Evolutionary conservation across 768 basidiomycete genomes (phyloP).

Genomic region (Kwoniella mangroviensis): DNA sequence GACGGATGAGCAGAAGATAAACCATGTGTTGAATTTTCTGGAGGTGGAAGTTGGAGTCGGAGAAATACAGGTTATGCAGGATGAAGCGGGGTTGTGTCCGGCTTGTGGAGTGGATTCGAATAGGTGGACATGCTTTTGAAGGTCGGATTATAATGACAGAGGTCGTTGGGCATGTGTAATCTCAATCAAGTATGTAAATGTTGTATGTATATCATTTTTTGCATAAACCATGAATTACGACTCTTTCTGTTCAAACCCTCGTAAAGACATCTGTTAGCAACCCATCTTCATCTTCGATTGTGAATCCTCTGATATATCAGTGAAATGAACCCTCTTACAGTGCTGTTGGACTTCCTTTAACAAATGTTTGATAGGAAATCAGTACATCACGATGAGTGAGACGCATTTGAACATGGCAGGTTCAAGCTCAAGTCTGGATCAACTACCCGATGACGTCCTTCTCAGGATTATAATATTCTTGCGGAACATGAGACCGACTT

Average conservation of each 20-base stretch:
- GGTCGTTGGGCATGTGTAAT: no score
- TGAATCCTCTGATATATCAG: not conserved
- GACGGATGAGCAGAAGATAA: not conserved
- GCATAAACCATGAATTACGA: no score
- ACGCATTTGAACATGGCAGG: not conserved
- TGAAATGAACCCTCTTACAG: not conserved
- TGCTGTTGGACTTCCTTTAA: no score
- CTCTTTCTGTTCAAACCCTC: no score
- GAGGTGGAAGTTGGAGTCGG: not conserved
- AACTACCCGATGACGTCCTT: not conserved
- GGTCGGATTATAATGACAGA: not conserved
- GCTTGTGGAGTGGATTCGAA: constrained; percentile 13
- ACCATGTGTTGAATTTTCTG: not conserved
- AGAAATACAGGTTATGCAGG: not conserved
- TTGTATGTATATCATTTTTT: not conserved
- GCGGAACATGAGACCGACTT: not conserved
- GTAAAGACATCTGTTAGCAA: no score
- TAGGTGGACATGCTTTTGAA: not conserved
- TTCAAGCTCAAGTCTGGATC: not conserved
- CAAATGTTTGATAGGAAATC: no score
- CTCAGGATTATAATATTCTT: not conserved
- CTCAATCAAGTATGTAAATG: not conserved
- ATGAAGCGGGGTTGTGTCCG: constrained; percentile 4
- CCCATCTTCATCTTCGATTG: no score
- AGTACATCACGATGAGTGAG: not conserved